Conservation (phyloP, 352 stramenopile genomes). For the Phytopythium vexans region DNA sequence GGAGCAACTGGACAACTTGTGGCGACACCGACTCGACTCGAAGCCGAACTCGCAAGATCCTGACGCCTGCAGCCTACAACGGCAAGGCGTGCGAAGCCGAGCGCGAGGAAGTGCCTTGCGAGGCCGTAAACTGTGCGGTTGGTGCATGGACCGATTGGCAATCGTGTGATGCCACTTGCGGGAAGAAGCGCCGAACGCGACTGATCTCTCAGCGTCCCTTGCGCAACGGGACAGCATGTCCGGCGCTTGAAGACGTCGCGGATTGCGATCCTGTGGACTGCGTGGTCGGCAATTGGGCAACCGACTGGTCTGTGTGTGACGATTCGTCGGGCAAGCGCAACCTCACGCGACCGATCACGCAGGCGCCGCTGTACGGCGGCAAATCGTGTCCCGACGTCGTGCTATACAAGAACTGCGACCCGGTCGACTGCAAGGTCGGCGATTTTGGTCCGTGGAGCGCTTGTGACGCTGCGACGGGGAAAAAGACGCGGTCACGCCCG, state of each 20-base stretch:
- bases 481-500: constrained; percentile 32
- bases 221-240: constrained; percentile 26
- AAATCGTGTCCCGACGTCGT: constrained; percentile 23
- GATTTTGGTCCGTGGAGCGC: constrained; percentile 27
- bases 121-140: constrained; percentile 45
- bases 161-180: constrained; percentile 29
- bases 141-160: constrained; percentile 40
- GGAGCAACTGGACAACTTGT: constrained; percentile 33
- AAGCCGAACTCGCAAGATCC: constrained; percentile 25
- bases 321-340: constrained; percentile 21
- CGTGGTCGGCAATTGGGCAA: constrained; percentile 29
- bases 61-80: constrained; percentile 28
- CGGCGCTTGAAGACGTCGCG: constrained; percentile 27
- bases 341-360: constrained; percentile 33
- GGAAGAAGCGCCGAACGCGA: constrained; percentile 37
- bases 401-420: constrained; percentile 38
- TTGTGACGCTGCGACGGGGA: constrained; percentile 20
- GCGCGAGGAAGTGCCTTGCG: constrained; percentile 36
- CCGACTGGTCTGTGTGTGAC: constrained; percentile 33
- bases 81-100: constrained; percentile 23
- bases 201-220: constrained; percentile 26
- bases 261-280: constrained; percentile 45
- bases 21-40: constrained; percentile 20
- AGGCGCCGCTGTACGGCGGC: constrained; percentile 33
- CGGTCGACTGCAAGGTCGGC: constrained; percentile 42